A percentile compares a stretch with the other conserved stretches of the same genome.
These are phyloP conservation scores for Naganishia albida DNA, from an alignment of 1,284 basidiomycete genomes.

Conservation along the genomic window DNA sequence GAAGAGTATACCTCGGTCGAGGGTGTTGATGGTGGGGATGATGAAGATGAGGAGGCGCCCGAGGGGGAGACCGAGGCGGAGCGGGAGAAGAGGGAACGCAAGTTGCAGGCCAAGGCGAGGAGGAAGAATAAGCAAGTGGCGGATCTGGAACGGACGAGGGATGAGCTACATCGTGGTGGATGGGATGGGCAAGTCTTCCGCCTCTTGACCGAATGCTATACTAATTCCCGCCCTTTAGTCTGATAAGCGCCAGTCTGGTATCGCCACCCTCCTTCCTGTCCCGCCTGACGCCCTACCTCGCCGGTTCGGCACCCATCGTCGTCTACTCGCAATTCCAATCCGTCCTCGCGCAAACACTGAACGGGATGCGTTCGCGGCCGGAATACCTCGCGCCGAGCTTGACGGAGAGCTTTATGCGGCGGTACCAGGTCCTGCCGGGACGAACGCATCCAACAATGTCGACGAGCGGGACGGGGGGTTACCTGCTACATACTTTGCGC, in stretches of 20 bases:
- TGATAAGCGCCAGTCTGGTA: slow-evolving; percentile 81
- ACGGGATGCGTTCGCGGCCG: slow-evolving; percentile 66
- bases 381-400: slow-evolving; percentile 76
- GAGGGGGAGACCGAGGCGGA: slow-evolving; percentile 29
- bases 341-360: slow-evolving; percentile 76
- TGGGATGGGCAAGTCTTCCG: slow-evolving; percentile 71
- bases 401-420: slow-evolving; percentile 84
- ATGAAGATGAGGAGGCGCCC: slow-evolving; percentile 28
- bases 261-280: slow-evolving; percentile 82
- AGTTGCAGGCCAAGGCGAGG: slow-evolving; percentile 35
- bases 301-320: slow-evolving; percentile 81
- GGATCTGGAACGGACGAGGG: slow-evolving; percentile 64
- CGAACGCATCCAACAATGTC: slow-evolving; percentile 95
- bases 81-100: slow-evolving; percentile 25
- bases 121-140: slow-evolving; percentile 43
- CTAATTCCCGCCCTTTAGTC: slow-evolving; percentile 55
- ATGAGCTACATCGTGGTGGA: slow-evolving; percentile 81
- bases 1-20: slow-evolving; percentile 60
- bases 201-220: neutral
- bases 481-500: slow-evolving; percentile 78
- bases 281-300: slow-evolving; percentile 70
- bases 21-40: slow-evolving; percentile 40
- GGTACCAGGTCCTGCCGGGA: slow-evolving; percentile 92
- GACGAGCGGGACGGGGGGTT: slow-evolving; percentile 85
- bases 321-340: slow-evolving; percentile 81